Conservation (phyloP, 1,139 yeast genomes). For the Geotrichum reessii region DNA sequence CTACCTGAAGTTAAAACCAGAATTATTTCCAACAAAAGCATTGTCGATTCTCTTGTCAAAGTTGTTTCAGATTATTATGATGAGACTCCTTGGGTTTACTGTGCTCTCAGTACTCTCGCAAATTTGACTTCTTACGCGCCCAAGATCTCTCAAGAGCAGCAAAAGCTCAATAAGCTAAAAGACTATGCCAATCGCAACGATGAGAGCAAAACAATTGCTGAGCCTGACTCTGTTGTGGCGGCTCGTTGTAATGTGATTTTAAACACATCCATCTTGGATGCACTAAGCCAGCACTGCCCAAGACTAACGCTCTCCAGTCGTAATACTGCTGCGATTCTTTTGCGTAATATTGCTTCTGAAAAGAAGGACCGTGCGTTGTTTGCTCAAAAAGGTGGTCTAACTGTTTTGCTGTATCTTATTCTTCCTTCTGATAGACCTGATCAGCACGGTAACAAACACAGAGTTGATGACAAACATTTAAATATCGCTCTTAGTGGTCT, state of each 20-base stretch:
- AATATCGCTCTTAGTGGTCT: slow-evolving; percentile 33
- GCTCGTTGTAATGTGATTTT: slow-evolving; percentile 28
- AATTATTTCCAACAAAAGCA: slow-evolving; percentile 22
- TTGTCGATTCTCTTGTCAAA: slow-evolving; percentile 24
- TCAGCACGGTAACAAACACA: slow-evolving; percentile 15
- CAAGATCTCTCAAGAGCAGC: slow-evolving; percentile 32
- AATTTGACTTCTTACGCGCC: slow-evolving; percentile 35
- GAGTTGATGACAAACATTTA: slow-evolving; percentile 22
- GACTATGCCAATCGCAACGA: slow-evolving; percentile 31
- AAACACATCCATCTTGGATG: slow-evolving; percentile 28
- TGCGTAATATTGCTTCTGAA: slow-evolving; percentile 35
- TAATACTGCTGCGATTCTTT: slow-evolving; percentile 28
- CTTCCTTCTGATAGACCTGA: slow-evolving; percentile 21
- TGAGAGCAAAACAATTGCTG: slow-evolving; percentile 20
- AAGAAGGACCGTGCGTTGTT: slow-evolving; percentile 29
- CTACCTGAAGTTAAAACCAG: slow-evolving; percentile 31
- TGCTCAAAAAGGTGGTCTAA: slow-evolving; percentile 37
- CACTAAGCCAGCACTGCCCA: slow-evolving; percentile 29
- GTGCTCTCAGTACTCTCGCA: slow-evolving; percentile 32
- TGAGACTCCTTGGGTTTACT: slow-evolving; percentile 31
- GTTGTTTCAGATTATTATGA: slow-evolving; percentile 18
- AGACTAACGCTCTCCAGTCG: slow-evolving; percentile 30
- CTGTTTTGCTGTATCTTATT: slow-evolving; percentile 32
- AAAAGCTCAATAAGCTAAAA: slow-evolving; percentile 30
- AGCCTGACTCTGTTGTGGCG: slow-evolving; percentile 27